Evolutionary conservation across 2,329 filamentous ascomycete species (phyloP).

Genomic region (Stachybotrys chartarum): DNA sequence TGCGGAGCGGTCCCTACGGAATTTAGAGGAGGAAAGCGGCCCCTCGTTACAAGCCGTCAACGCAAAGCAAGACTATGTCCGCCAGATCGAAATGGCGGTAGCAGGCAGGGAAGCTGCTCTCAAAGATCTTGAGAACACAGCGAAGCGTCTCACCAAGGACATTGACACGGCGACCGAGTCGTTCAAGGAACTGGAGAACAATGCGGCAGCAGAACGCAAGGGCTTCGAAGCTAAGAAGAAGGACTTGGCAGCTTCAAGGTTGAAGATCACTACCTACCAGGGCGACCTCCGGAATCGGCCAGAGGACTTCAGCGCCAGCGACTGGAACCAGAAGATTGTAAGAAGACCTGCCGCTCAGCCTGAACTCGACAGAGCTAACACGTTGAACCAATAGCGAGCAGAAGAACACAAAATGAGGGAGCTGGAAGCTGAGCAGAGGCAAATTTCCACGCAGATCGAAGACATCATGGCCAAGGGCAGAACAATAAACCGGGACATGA

Average conservation of each 20-base stretch:
- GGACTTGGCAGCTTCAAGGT: conserved; percentile 41
- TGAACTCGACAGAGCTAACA: background rate
- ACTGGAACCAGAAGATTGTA: conserved; percentile 69
- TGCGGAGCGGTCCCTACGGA: conserved; percentile 49
- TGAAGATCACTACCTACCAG: conserved; percentile 56
- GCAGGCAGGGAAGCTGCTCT: conserved; percentile 47
- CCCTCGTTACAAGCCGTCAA: conserved; percentile 66
- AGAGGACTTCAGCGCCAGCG: conserved; percentile 58
- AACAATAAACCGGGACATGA: conserved; percentile 29
- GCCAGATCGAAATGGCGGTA: conserved; percentile 48
- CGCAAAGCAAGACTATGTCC: conserved; percentile 60
- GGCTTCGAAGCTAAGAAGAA: conserved; percentile 42
- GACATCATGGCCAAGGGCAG: conserved; percentile 35
- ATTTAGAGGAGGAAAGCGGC: conserved; percentile 50
- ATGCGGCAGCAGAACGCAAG: conserved; percentile 44
- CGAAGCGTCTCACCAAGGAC: conserved; percentile 34
- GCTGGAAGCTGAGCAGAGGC: conserved; percentile 34
- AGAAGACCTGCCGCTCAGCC: conserved; percentile 20
- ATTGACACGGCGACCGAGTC: conserved; percentile 26
- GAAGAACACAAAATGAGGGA: conserved; percentile 51
- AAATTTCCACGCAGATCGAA: conserved; percentile 28
- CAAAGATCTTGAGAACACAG: conserved; percentile 43
- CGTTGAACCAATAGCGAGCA: conserved; percentile 38
- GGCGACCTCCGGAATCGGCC: conserved; percentile 55
- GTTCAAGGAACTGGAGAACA: conserved; percentile 34